Evolutionary conservation across 495 filamentous ascomycete species (phyloP).

Genomic region (Rhizodiscina lignyota): DNA sequence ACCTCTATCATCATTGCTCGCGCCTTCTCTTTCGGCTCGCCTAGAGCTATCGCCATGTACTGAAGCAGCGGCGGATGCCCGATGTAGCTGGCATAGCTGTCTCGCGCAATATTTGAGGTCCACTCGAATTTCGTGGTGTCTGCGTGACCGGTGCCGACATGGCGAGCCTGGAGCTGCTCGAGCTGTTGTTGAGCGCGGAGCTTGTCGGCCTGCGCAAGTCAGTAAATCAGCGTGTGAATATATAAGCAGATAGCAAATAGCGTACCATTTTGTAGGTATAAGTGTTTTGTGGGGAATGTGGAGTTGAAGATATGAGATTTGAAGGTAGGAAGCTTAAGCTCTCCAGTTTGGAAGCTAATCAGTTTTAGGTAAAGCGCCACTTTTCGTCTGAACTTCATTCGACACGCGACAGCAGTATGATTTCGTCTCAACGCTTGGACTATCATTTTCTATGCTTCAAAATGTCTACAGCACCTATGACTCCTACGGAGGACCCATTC

Average conservation of each 20-base stretch:
- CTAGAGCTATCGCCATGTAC: conserved; percentile 83
- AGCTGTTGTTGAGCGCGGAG: conserved; percentile 94
- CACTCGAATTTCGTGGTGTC: conserved; percentile 97
- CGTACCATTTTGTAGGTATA: background rate
- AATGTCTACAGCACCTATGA: background rate
- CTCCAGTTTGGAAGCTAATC: background rate
- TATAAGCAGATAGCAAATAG: background rate
- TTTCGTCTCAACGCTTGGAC: background rate
- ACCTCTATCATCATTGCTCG: conserved; percentile 62
- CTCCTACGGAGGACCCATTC: background rate
- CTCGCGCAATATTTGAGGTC: conserved; percentile 50
- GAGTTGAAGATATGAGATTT: background rate
- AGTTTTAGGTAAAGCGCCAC: background rate
- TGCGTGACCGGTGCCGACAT: conserved; percentile 92
- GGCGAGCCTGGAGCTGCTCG: conserved; percentile 83
- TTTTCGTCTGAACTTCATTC: background rate
- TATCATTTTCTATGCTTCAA: background rate
- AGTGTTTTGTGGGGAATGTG: background rate
- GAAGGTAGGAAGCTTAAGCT: background rate
- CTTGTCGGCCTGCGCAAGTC: conserved; percentile 60
- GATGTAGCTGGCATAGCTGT: conserved; percentile 46
- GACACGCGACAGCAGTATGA: background rate
- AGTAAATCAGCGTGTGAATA: background rate
- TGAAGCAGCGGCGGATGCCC: conserved; percentile 77
- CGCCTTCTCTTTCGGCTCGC: conserved; percentile 66